Evolutionary conservation across 768 basidiomycete species (phyloP), one percentile per base, ranked within the genome.

Genomic region (Pleurotus ostreatus): DNA sequence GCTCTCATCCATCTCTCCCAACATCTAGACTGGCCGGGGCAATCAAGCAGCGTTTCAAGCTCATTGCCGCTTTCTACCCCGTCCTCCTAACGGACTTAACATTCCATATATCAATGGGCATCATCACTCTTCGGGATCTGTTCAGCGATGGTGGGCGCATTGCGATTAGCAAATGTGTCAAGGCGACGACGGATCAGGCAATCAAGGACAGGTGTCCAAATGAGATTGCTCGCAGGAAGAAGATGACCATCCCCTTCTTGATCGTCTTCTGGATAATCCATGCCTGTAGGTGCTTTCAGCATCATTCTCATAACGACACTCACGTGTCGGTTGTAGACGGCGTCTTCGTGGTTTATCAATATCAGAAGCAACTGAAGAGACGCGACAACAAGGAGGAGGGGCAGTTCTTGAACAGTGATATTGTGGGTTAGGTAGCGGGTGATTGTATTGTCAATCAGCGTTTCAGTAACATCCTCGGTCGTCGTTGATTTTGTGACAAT

Each of bases 371-470:
- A 25, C 37, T 53, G 12, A 53, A 53, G 51, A 25, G 18, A 12
- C 34, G 51, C n/a, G 51, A 53, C 34, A 53, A 53, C 18, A 53
- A 53, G 39, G 51, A 53, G 38, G 51, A 53, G 39, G 51, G 51
- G 18, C 16, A 37, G 18, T 53, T 53, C 39, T 41, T 53, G 38
- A 53, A 53, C 23, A 15, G 39, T 38, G 39, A 13, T 38, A 34
- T 34, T 2, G 30, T 34, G 30, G 30, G 30, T 4, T 34, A 34
- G 30, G 30, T 34, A 34, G 30, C 30, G 9, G 30, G 11, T 34
- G 30, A 34, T 34, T 11, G 8, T 4, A 4, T 34, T 34, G 9
- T 34, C 11, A 34, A 8, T 11, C 30, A 34, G 30, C 8, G 9
- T 34, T 34, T 4, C 8, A 34, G 30, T 34, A 34, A 8, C 26